These are phyloP conservation scores for Pleurostoma richardsiae DNA, from an alignment of 2,329 filamentous ascomycete genomes.

Conservation along the genomic window DNA sequence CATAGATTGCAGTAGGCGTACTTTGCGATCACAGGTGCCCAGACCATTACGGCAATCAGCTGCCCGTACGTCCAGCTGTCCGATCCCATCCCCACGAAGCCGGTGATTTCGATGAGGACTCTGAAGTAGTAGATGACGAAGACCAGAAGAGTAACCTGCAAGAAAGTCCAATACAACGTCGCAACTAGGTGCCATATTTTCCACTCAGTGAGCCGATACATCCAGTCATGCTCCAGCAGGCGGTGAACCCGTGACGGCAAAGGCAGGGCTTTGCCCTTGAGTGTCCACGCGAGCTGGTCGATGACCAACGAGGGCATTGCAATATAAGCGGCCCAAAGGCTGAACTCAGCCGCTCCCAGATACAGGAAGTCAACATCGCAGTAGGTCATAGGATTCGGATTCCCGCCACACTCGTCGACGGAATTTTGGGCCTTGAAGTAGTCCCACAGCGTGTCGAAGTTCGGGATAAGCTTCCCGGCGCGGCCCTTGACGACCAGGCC, in stretches of 20 bases:
- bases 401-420: slow-evolving; percentile 11
- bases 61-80: slow-evolving; percentile 17
- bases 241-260: neutral
- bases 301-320: slow-evolving; percentile 4
- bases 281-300: slow-evolving; percentile 4
- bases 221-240: neutral
- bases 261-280: neutral
- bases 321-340: neutral
- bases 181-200: slow-evolving; percentile 2
- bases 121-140: slow-evolving; percentile 10
- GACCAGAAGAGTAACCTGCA: slow-evolving; percentile 8
- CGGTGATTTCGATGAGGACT: slow-evolving; percentile 5
- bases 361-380: slow-evolving; percentile 3
- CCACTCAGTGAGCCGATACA: slow-evolving; percentile 1
- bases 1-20: slow-evolving; percentile 5
- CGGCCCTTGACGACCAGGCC: slow-evolving; percentile 3
- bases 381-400: slow-evolving; percentile 11
- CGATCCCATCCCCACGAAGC: slow-evolving; percentile 5
- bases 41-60: slow-evolving; percentile 16
- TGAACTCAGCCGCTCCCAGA: slow-evolving; percentile 1
- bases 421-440: slow-evolving; percentile 8
- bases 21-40: slow-evolving; percentile 14
- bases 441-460: slow-evolving; percentile 8
- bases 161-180: slow-evolving; percentile 2
- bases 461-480: slow-evolving; percentile 8